Evolutionary conservation across 2,329 filamentous ascomycete species (phyloP), one percentile per base, ranked within the genome.

Genomic region (Epichloe bromicola): DNA sequence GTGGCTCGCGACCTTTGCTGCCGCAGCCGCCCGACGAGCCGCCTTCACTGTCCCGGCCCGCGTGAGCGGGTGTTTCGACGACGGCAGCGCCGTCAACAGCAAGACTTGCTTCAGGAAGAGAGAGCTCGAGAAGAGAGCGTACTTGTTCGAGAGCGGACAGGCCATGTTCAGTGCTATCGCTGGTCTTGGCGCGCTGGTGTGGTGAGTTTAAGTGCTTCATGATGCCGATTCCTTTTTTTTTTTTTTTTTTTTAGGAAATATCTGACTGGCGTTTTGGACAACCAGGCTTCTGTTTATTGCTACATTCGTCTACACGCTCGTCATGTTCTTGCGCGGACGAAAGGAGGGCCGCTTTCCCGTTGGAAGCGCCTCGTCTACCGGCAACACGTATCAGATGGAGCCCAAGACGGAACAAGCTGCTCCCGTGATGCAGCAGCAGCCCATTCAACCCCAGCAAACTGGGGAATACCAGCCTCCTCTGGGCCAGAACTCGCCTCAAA

Each of bases 1-100:
- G 49, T 76, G 74, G 74, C 68, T 76, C 17, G 65, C 70, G 0
- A 65, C 67, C n/a, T 70, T 63, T 53, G 66, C 66, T 15, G 65
- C 70, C 26, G 64, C 65, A 14, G 73, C 73, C 8, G 64, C 67
- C 19, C 61, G 57, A 48, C 67, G 72, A 33, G 63, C 65, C 36
- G 53, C 53, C 17, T 74, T 70, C 57, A 59, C 55, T 4, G 63
- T 66, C 47, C 54, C 55, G 8, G 59, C 65, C 14, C 48, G 38
- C 3, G 67, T 70, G 3, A 55, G 38, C 10, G 60, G 59, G 2
- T 67, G 64, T 51, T 63, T 59, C 53, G 57, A 63, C 15, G 66
- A 73, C 53, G 70, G 71, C 42, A 69, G 67, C 56, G 20, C 64
- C 5, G 42, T 72, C 33, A 64, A 70, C 57, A 68, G 66, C 55